Percentiles rank a stretch among this genome's conserved stretches.
These are phyloP conservation scores for Erysimum cheiri DNA, from an alignment of 441 rosid genomes.

Conservation along the genomic window DNA sequence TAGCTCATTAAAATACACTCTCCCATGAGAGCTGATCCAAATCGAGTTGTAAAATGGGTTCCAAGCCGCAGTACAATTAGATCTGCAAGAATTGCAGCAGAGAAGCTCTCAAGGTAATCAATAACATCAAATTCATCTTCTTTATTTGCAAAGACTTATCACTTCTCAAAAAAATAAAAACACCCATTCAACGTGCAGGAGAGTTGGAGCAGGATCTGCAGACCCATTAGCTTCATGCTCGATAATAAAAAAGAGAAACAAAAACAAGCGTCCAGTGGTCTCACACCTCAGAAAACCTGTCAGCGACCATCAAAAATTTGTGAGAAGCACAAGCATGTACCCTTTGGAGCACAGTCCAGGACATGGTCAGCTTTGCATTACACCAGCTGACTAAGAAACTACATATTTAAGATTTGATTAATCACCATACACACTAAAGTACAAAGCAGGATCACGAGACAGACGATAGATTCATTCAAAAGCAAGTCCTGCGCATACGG, in stretches of 20 bases:
- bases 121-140: not conserved
- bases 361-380: conserved; percentile 77
- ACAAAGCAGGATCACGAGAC: not conserved
- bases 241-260: conserved; percentile 58
- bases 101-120: conserved; percentile 77
- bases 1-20: conserved; percentile 96
- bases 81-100: conserved; percentile 86
- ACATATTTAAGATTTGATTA: not conserved
- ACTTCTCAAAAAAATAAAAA: not conserved
- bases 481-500: not conserved
- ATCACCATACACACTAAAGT: conserved; percentile 4
- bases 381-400: conserved; percentile 46
- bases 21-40: conserved; percentile 83
- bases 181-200: conserved; percentile 48
- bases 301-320: conserved; percentile 63
- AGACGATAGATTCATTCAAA: conserved; percentile 7
- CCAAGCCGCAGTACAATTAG: conserved; percentile 65
- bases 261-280: conserved; percentile 46
- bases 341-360: conserved; percentile 83
- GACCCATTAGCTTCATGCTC: conserved; percentile 73
- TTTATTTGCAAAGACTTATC: not conserved
- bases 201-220: conserved; percentile 79
- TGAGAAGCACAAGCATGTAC: conserved; percentile 71
- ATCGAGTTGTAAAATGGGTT: conserved; percentile 72
- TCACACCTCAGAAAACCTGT: conserved; percentile 58